Evolutionary conservation across 2,329 filamentous ascomycete species (phyloP).

Genomic region (Botrytis byssoidea): DNA sequence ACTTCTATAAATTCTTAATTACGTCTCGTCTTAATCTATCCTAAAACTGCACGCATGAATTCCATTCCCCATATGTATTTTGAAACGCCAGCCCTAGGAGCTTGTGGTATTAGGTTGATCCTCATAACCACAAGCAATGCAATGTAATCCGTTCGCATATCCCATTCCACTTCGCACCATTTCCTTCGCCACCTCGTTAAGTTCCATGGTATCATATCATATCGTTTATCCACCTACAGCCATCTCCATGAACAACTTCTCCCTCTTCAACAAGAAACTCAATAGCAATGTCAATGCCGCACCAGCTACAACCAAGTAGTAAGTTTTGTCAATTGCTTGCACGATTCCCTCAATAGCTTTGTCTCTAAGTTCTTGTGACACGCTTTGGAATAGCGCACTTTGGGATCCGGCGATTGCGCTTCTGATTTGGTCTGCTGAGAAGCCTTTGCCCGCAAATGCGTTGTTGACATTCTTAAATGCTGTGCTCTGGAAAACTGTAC

Average conservation of each 20-base stretch:
- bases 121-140: background rate
- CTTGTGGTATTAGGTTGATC: background rate
- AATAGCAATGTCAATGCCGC: slow-evolving; percentile 34
- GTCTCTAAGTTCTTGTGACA: slow-evolving; percentile 22
- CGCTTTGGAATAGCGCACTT: slow-evolving; percentile 21
- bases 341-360: slow-evolving; percentile 35
- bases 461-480: slow-evolving; percentile 34
- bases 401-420: slow-evolving; percentile 29
- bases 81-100: background rate
- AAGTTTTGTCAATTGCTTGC: slow-evolving; percentile 34
- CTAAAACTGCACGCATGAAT: background rate
- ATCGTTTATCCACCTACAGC: slow-evolving; percentile 12
- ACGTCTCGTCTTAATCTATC: background rate
- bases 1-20: background rate
- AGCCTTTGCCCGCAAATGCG: slow-evolving; percentile 27
- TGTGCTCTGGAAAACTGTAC: slow-evolving; percentile 40
- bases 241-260: slow-evolving; percentile 26
- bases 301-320: slow-evolving; percentile 34
- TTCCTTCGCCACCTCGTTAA: background rate
- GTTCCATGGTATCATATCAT: background rate
- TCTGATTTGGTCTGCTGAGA: slow-evolving; percentile 29
- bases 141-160: background rate
- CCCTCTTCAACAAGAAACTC: slow-evolving; percentile 35
- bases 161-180: background rate
- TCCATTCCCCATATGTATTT: background rate